Percentiles rank a stretch among this genome's conserved stretches.
phyloP scores from a whole-genome alignment of 1,139 yeast species.

The Torulaspora pretoriensis region DNA sequence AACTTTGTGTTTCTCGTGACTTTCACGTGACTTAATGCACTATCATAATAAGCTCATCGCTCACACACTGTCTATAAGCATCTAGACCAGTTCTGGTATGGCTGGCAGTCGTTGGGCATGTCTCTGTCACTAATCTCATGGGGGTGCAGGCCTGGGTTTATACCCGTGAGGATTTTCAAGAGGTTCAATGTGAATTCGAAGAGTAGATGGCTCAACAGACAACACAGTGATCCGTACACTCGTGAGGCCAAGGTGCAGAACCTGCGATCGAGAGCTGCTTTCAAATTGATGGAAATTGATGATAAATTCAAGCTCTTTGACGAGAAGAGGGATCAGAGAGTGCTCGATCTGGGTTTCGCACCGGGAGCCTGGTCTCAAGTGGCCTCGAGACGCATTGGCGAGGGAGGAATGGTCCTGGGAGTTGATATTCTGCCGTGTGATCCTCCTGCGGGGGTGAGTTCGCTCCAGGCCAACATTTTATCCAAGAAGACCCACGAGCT shows the following conservation, averaged over 20 bases:
- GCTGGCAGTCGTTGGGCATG: slow-evolving; percentile 1
- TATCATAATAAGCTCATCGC: neutral
- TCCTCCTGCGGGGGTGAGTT: slow-evolving; percentile 76
- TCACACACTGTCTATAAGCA: neutral
- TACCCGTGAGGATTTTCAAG: neutral
- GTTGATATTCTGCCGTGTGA: slow-evolving; percentile 74
- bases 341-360: slow-evolving; percentile 87
- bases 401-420: slow-evolving; percentile 70
- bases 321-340: slow-evolving; percentile 43
- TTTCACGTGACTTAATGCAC: too few relatives aligned
- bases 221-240: slow-evolving; percentile 57
- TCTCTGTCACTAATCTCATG: neutral
- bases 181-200: slow-evolving; percentile 39
- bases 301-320: slow-evolving; percentile 56
- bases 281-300: slow-evolving; percentile 70
- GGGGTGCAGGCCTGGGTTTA: neutral
- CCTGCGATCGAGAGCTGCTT: slow-evolving; percentile 84
- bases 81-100: too few relatives aligned
- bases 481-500: slow-evolving; percentile 61
- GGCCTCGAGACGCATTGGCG: slow-evolving; percentile 54
- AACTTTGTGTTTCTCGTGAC: too few relatives aligned
- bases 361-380: slow-evolving; percentile 97
- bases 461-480: slow-evolving; percentile 83
- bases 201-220: slow-evolving; percentile 70
- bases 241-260: slow-evolving; percentile 61